Evolutionary conservation across 345 rosid species (phyloP).

Genomic region (Fremontodendron californicum): DNA sequence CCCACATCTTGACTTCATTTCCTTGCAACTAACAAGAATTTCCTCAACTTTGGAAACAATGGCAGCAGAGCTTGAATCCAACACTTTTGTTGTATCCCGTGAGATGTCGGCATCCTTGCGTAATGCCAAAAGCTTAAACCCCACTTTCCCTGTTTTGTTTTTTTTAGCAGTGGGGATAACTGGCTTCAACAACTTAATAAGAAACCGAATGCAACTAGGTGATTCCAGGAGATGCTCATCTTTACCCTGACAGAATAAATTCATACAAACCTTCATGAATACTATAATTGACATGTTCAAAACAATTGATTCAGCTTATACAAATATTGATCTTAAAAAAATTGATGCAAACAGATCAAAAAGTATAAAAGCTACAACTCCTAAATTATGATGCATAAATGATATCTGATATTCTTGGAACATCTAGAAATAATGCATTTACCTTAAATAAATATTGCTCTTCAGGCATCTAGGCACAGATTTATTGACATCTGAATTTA

Average conservation of each 20-base stretch:
- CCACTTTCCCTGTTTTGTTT: conserved; percentile 54
- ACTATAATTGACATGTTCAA: neutral
- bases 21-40: conserved; percentile 66
- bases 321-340: neutral
- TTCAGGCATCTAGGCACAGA: neutral
- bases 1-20: conserved; percentile 38
- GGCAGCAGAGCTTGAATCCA: conserved; percentile 50
- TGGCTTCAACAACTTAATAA: conserved; percentile 75
- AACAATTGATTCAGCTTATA: neutral
- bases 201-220: conserved; percentile 52
- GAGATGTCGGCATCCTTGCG: conserved; percentile 46
- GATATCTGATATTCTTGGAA: neutral
- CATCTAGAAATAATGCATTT: neutral
- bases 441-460: neutral
- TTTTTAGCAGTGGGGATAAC: conserved; percentile 36
- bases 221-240: conserved; percentile 79
- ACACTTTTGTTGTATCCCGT: conserved; percentile 40
- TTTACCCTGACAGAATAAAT: conserved; percentile 65
- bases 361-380: neutral
- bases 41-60: conserved; percentile 68
- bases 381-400: neutral
- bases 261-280: conserved; percentile 11
- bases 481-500: neutral
- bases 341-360: neutral
- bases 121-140: conserved; percentile 64